Conservation (phyloP, 1,284 basidiomycete species). For the Kalmanozyma brasiliensis region DNA sequence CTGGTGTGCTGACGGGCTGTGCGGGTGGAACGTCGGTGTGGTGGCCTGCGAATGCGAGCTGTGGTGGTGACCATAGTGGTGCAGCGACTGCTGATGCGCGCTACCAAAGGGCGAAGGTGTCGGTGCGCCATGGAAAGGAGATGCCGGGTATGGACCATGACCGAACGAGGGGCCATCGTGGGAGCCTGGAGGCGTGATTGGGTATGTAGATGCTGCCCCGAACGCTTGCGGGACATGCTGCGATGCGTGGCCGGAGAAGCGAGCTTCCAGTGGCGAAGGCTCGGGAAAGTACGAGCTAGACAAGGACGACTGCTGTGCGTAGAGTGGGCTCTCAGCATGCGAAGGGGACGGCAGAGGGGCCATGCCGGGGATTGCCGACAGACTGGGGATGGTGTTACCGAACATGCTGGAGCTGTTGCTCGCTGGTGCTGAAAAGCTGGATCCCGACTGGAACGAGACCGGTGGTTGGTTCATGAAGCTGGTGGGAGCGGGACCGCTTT, state of each 20-base stretch:
- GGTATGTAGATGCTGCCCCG: not conserved
- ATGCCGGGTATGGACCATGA: not conserved
- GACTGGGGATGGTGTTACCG: not conserved
- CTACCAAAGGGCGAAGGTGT: not conserved
- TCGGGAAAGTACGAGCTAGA: conserved; percentile 49
- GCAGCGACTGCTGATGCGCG: conserved; percentile 7
- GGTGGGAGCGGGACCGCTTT: conserved; percentile 3
- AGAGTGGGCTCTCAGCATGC: conserved; percentile 34
- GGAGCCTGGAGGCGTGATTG: conserved; percentile 3
- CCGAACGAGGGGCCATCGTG: conserved; percentile 3
- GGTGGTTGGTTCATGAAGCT: conserved; percentile 36
- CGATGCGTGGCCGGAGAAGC: not conserved
- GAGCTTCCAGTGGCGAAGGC: conserved; percentile 18
- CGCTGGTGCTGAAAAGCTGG: not conserved
- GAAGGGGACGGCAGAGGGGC: conserved; percentile 11
- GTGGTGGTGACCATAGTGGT: conserved; percentile 21
- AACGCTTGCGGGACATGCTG: not conserved
- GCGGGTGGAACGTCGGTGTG: not conserved
- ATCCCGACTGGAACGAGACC: conserved; percentile 30
- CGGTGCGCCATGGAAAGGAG: not conserved
- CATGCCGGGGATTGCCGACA: conserved; percentile 30
- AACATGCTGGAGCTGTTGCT: not conserved
- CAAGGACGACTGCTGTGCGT: conserved; percentile 44
- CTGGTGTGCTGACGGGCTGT: not conserved
- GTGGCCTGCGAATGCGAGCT: conserved; percentile 3